phyloP scores from a whole-genome alignment of 2,329 filamentous ascomycete species.

The Ceratocystiopsis brevicomis region DNA sequence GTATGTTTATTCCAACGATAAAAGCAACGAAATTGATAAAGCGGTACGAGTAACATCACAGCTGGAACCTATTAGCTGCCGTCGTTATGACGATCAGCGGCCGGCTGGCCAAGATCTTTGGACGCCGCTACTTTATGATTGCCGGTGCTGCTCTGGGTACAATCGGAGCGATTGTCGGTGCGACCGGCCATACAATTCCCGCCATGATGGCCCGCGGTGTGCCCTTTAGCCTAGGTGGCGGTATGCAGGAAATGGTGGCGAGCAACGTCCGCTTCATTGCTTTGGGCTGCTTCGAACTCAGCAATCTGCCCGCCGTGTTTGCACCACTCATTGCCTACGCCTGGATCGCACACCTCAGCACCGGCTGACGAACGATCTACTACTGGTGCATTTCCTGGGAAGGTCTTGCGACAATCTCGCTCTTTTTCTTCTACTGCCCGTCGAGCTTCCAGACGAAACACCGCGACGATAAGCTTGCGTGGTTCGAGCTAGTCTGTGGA shows the following conservation, averaged over 20 bases:
- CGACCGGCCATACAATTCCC: slow-evolving; percentile 18
- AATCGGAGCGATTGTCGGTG: slow-evolving; percentile 20
- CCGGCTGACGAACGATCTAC: slow-evolving; percentile 16
- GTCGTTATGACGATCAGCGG: slow-evolving; percentile 8
- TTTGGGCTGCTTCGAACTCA: slow-evolving; percentile 14
- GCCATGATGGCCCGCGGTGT: slow-evolving; percentile 21
- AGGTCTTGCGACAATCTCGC: slow-evolving; percentile 7
- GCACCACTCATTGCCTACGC: slow-evolving; percentile 15
- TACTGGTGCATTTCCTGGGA: slow-evolving; percentile 17
- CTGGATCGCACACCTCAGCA: slow-evolving; percentile 14
- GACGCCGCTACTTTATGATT: slow-evolving; percentile 19
- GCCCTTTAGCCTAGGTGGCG: slow-evolving; percentile 20
- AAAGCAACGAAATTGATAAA: too few relatives aligned
- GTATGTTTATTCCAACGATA: slow-evolving; percentile 2
- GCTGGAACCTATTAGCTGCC: slow-evolving; percentile 3
- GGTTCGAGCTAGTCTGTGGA: slow-evolving; percentile 10
- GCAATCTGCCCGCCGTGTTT: slow-evolving; percentile 16
- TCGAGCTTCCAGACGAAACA: slow-evolving; percentile 18
- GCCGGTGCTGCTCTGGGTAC: slow-evolving; percentile 16
- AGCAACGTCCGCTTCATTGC: slow-evolving; percentile 16
- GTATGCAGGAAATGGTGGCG: slow-evolving; percentile 19
- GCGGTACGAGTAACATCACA: background rate
- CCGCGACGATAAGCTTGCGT: slow-evolving; percentile 10
- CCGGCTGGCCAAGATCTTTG: slow-evolving; percentile 21
- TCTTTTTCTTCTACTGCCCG: slow-evolving; percentile 16